Evolutionary conservation across 2,329 filamentous ascomycete genomes (phyloP), one percentile per base, ranked within the genome.

Genomic region (Pseudogymnoascus sp.): DNA sequence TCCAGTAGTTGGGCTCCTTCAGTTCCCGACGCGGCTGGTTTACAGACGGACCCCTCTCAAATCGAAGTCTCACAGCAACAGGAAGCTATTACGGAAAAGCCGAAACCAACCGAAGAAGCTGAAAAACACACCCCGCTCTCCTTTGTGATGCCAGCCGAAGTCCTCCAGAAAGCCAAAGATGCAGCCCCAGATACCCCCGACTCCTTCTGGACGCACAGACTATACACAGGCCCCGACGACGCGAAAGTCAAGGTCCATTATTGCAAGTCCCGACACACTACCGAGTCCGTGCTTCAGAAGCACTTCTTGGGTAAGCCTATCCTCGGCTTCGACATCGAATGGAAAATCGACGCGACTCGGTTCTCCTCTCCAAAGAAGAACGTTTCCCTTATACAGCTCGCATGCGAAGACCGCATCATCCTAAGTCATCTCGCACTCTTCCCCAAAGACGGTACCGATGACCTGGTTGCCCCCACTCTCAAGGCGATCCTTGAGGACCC

Each of bases 251-350:
- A 80, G 63, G 84, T 95, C 0, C 85, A 93, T 71, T 96, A 96
- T 74, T 96, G 91, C 77, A 85, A 78, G 59, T 88, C 79, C 63
- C 82, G 81, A 50, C 77, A 84, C 37, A 84, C 83, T 2, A 88
- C 89, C 16, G 91, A 97, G 72, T 75, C 78, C 5, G 81, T 89
- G 6, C 79, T 84, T 64, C 77, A 83, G 16, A 74, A 82, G 63
- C 80, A 88, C 63, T 96, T 97, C 68, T 71, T 86, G 40, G 68
- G 81, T 25, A 85, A 94, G 70, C 79, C 84, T 40, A 75, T 95
- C 1, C 73, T 97, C n/a, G 92, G 92, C 0, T 91, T 97, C 65
- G 92, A 97, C 70, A 81, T 97, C 66, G 93, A 97, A 76, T 97
- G 93, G 92, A 80, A 84, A 61, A 67, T 78, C 1, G 77, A 81